Evolutionary conservation across 2,329 filamentous ascomycete genomes (phyloP).

Genomic region (Juglanconis juglandina): DNA sequence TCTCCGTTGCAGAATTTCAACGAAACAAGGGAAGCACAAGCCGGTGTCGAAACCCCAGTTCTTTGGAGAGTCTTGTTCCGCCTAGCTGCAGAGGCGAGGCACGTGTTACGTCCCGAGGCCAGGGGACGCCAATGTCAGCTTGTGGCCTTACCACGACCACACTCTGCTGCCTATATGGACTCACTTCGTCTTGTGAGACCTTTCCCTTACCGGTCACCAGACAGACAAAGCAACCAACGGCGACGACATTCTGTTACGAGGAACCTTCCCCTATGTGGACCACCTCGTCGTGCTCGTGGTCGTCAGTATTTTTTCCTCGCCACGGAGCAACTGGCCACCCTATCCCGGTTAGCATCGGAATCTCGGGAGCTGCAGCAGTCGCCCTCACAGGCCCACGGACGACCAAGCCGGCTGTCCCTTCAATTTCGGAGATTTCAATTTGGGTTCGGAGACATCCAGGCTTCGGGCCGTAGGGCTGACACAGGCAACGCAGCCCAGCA

Average conservation of each 20-base stretch:
- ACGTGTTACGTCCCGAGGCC: background rate
- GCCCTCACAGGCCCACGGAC: background rate
- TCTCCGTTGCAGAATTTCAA: background rate
- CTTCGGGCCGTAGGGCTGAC: slow-evolving; percentile 13
- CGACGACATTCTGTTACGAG: background rate
- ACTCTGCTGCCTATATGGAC: background rate
- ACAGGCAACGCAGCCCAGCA: background rate
- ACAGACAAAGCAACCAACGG: background rate
- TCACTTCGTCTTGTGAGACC: background rate
- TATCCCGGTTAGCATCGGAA: background rate
- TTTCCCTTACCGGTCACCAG: too few relatives aligned
- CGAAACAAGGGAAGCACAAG: background rate
- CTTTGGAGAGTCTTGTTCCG: background rate
- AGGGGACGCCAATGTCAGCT: background rate
- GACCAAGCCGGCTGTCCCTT: background rate
- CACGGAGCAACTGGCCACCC: background rate
- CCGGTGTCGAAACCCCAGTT: background rate
- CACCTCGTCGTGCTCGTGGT: background rate
- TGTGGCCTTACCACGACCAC: background rate
- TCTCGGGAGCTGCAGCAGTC: background rate
- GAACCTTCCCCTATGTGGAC: background rate
- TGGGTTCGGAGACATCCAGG: background rate
- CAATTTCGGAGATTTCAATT: background rate
- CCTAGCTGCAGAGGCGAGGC: background rate
- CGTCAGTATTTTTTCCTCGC: background rate